Evolutionary conservation across 352 stramenopile genomes (phyloP).

Genomic region (Pythium coloratum): DNA sequence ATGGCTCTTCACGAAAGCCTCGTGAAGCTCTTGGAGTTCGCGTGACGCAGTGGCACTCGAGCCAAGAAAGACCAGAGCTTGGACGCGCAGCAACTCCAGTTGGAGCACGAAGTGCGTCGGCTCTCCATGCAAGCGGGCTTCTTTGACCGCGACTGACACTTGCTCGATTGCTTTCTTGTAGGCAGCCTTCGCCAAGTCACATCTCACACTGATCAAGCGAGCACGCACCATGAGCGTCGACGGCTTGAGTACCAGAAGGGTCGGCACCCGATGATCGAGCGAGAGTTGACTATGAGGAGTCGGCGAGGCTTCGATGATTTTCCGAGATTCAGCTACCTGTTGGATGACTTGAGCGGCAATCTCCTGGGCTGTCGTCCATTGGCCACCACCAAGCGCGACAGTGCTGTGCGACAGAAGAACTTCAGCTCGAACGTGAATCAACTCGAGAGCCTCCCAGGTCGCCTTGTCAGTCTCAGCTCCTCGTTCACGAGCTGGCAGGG

Average conservation of each 20-base stretch:
- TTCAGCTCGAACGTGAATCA: conserved; percentile 14
- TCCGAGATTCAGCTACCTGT: not conserved
- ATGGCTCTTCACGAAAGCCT: conserved; percentile 22
- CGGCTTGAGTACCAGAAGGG: conserved; percentile 12
- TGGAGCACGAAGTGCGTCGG: conserved; percentile 46
- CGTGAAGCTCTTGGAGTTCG: conserved; percentile 31
- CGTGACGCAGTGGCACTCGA: conserved; percentile 29
- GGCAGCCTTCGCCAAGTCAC: conserved; percentile 34
- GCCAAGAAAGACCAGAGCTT: conserved; percentile 45
- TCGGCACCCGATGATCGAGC: conserved; percentile 29
- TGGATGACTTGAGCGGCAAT: conserved; percentile 12
- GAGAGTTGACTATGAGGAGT: not conserved
- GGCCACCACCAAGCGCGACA: conserved; percentile 12
- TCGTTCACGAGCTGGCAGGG: not conserved
- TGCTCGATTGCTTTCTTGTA: conserved; percentile 34
- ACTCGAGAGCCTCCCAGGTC: conserved; percentile 12
- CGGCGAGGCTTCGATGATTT: not conserved
- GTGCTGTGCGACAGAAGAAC: conserved; percentile 16
- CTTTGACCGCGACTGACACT: conserved; percentile 35
- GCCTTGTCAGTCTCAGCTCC: not conserved
- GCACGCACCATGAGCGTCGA: conserved; percentile 18
- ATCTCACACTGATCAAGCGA: conserved; percentile 24
- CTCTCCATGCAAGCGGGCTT: conserved; percentile 32
- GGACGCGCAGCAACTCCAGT: conserved; percentile 39
- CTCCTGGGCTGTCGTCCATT: conserved; percentile 16